Percentiles rank a stretch among this genome's conserved stretches.
These are phyloP conservation scores for Hypoxylon crocopeplum DNA, from an alignment of 495 filamentous ascomycete genomes.

Conservation along the genomic window DNA sequence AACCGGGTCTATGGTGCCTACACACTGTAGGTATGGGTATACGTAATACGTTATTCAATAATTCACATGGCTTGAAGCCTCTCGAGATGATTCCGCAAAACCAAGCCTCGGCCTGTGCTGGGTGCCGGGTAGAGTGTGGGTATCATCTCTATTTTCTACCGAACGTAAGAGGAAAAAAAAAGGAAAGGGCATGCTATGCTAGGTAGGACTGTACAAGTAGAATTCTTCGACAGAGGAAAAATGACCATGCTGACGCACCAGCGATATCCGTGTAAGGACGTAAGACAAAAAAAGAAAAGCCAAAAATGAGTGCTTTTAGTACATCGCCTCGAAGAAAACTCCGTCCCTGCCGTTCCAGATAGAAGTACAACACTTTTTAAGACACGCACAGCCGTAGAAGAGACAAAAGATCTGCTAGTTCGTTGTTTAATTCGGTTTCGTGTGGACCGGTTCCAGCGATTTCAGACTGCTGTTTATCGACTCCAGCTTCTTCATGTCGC, in stretches of 20 bases:
- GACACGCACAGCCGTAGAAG: not conserved
- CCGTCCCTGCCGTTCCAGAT: slow-evolving; percentile 21
- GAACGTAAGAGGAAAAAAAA: no score
- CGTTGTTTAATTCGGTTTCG: slow-evolving; percentile 20
- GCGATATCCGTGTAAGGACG: not conserved
- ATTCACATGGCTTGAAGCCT: not conserved
- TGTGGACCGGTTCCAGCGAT: slow-evolving; percentile 7
- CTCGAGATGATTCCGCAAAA: slow-evolving; percentile 13
- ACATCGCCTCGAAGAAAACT: slow-evolving; percentile 27
- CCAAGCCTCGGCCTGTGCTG: slow-evolving; percentile 4
- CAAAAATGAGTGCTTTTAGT: slow-evolving; percentile 21
- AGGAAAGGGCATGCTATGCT: slow-evolving; percentile 14
- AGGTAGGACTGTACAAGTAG: slow-evolving; percentile 8
- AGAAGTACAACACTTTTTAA: slow-evolving; percentile 27
- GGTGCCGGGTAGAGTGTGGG: slow-evolving; percentile 13
- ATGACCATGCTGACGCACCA: slow-evolving; percentile 13
- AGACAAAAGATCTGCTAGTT: not conserved
- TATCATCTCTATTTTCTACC: slow-evolving; percentile 36
- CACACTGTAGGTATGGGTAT: not conserved
- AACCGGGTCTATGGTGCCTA: not conserved
- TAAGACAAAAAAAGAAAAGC: slow-evolving; percentile 8
- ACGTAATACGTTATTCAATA: no score
- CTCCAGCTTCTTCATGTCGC: slow-evolving; percentile 33
- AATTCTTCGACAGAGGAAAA: slow-evolving; percentile 8
- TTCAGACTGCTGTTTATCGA: slow-evolving; percentile 27